phyloP scores from a whole-genome alignment of 306 rosid species.

The Vachellia collinsii region DNA sequence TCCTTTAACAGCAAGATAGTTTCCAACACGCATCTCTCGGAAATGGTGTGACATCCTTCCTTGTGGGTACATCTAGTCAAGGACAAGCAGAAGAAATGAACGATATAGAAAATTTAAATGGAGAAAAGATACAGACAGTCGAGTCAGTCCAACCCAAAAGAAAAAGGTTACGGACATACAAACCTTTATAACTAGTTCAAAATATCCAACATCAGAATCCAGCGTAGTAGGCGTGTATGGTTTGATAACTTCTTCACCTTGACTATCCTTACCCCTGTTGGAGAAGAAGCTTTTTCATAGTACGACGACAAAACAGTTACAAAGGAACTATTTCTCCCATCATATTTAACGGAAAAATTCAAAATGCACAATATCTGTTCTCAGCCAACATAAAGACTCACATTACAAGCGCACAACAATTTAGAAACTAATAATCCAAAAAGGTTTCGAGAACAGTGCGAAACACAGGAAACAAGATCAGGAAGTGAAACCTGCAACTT shows the following conservation, averaged over 20 bases:
- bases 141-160: background rate
- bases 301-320: constrained; percentile 11
- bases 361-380: constrained; percentile 12
- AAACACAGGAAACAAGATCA: constrained; percentile 25
- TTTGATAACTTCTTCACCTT: constrained; percentile 91
- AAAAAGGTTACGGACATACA: constrained; percentile 20
- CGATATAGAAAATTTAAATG: background rate
- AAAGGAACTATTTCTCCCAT: constrained; percentile 1
- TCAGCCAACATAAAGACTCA: constrained; percentile 19
- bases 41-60: constrained; percentile 99
- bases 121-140: background rate
- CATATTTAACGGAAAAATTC: background rate
- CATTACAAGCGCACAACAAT: constrained; percentile 3
- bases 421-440: constrained; percentile 10
- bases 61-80: constrained; percentile 93
- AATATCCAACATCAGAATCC: constrained; percentile 93
- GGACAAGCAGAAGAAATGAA: constrained; percentile 20
- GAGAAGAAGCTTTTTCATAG: constrained; percentile 29
- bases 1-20: constrained; percentile 85
- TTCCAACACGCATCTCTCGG: constrained; percentile 91
- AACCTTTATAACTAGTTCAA: constrained; percentile 95
- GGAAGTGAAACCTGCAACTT: constrained; percentile 83
- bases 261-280: constrained; percentile 91
- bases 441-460: constrained; percentile 8
- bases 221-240: constrained; percentile 96